Evolutionary conservation across 106 monocot genomes (phyloP), one percentile per base, ranked within the genome.

Genomic region (Phalaenopsis equestris): DNA sequence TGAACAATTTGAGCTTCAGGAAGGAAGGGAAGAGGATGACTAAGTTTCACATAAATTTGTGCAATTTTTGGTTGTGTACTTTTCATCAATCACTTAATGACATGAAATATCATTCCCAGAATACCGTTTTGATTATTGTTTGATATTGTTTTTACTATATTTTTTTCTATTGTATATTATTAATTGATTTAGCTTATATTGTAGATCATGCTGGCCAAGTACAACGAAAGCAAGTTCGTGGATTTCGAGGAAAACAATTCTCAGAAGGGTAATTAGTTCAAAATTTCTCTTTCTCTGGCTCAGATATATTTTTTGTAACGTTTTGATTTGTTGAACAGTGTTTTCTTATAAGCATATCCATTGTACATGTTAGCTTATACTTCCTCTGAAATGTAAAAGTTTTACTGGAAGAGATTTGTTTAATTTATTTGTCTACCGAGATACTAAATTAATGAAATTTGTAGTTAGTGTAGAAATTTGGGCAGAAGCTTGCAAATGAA

Each of bases 181-280:
- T 88, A 78, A 15, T 76, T 6, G 21, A 15, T 36, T 76, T 38
- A 36, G 39, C 55, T 21, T 86, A 11, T 52, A 68, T 85, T 55
- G 47, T 82, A 96, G 92, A 90, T 82, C 84, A 87, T 19, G 58
- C 58, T 47, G 48, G 78, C 80, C 90, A 92, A 79, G 80, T 84
- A 56, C 56, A 83, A 23, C 81, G 86, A 16, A 94, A 92, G 67
- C 72, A 83, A 47, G 46, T 85, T 79, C 83, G 86, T 82, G 85
- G 88, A 1, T 88, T 86, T 56, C 81, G 85, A 79, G 94, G 92
- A 77, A 89, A 83, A 61, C 67, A 80, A 14, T 98, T 94, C 78
- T 85, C 88, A 75, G 94, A 98, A 88, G 97, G 97, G 97, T 98
- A 97, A 64, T 55, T 61, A 56, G 18, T 7, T 19, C 16, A 17